Evolutionary conservation across 129 eudicot species (phyloP).

Genomic region (Saposhnikovia divaricata): DNA sequence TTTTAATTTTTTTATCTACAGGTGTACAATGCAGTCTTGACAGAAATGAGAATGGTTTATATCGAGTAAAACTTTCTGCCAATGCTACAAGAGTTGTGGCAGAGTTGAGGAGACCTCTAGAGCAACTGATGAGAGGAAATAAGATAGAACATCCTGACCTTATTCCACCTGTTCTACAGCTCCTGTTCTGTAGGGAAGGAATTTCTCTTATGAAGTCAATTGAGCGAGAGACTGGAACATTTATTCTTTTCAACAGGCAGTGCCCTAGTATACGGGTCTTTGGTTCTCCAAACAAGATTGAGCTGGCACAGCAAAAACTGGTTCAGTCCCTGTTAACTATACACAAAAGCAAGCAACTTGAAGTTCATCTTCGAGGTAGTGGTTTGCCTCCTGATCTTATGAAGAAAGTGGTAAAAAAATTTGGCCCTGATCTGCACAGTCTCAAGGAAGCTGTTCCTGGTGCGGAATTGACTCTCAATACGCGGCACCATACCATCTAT

Average conservation of each 20-base stretch:
- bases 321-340: slow-evolving; percentile 50
- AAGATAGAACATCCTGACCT: slow-evolving; percentile 49
- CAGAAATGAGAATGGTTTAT: slow-evolving; percentile 60
- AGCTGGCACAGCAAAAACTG: slow-evolving; percentile 39
- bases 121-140: slow-evolving; percentile 72
- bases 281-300: slow-evolving; percentile 51
- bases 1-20: slow-evolving; percentile 20
- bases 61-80: slow-evolving; percentile 74
- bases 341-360: slow-evolving; percentile 61
- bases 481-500: slow-evolving; percentile 61
- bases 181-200: slow-evolving; percentile 60
- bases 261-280: slow-evolving; percentile 41
- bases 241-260: slow-evolving; percentile 50
- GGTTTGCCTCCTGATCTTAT: slow-evolving; percentile 65
- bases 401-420: slow-evolving; percentile 66
- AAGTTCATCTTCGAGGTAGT: slow-evolving; percentile 66
- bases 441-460: slow-evolving; percentile 63
- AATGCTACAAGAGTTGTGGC: slow-evolving; percentile 76
- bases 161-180: slow-evolving; percentile 52
- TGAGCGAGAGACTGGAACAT: slow-evolving; percentile 63
- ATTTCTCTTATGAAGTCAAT: slow-evolving; percentile 42
- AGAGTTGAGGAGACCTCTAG: slow-evolving; percentile 76
- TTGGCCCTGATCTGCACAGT: slow-evolving; percentile 68
- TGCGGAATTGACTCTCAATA: slow-evolving; percentile 50
- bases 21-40: slow-evolving; percentile 60